These are phyloP conservation scores for Arxiozyma bovina DNA, from an alignment of 1,139 yeast genomes.

Conservation along the genomic window DNA sequence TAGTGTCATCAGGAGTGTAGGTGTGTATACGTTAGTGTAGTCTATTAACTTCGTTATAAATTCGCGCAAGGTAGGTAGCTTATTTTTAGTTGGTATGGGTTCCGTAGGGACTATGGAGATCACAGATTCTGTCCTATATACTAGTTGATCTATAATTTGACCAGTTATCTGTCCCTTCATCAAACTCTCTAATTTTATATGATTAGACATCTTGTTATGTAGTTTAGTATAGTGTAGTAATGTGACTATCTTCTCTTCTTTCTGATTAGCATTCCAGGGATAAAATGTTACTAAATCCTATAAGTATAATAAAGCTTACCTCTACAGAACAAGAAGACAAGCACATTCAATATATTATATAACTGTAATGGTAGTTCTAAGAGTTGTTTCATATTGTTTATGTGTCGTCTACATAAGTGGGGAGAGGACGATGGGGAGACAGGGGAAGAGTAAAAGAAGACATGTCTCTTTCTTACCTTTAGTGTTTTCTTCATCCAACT, in stretches of 20 bases:
- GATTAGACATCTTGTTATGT: neutral
- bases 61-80: constrained; percentile 58
- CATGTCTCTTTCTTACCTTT: neutral
- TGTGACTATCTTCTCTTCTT: neutral
- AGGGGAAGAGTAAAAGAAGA: neutral
- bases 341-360: neutral
- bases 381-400: neutral
- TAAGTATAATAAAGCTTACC: too few relatives aligned
- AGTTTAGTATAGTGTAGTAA: too few relatives aligned
- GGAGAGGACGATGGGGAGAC: neutral
- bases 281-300: too few relatives aligned
- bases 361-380: neutral
- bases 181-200: constrained; percentile 19
- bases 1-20: constrained; percentile 63
- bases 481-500: neutral
- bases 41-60: constrained; percentile 61
- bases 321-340: too few relatives aligned
- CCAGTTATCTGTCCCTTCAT: constrained; percentile 26
- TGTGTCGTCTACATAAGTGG: neutral
- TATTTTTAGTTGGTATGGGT: neutral
- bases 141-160: constrained; percentile 23
- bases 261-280: too few relatives aligned
- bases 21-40: constrained; percentile 66
- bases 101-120: neutral
- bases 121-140: constrained; percentile 14